Conservation (phyloP, 495 filamentous ascomycete genomes). For the Lindgomyces ingoldianus region DNA sequence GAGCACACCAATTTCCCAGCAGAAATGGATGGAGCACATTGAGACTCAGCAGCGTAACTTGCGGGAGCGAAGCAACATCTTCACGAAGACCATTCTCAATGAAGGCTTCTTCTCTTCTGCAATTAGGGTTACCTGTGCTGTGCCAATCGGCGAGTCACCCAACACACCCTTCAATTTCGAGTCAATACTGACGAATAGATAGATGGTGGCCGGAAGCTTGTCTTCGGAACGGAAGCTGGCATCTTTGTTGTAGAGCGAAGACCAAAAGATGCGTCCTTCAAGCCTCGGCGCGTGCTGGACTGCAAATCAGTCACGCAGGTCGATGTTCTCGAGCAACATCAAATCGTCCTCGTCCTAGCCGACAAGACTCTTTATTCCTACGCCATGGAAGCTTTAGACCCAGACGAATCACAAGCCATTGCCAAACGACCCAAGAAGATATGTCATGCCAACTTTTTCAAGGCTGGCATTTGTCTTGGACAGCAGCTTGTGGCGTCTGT, state of each 20-base stretch:
- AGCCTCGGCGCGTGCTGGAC: slow-evolving; percentile 83
- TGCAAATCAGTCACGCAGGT: slow-evolving; percentile 87
- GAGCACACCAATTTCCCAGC: slow-evolving; percentile 71
- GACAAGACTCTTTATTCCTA: slow-evolving; percentile 90
- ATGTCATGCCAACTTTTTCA: slow-evolving; percentile 97
- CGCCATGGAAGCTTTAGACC: slow-evolving; percentile 79
- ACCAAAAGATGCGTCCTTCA: slow-evolving; percentile 73
- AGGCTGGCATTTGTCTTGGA: slow-evolving; percentile 89
- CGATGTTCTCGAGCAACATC: slow-evolving; percentile 93
- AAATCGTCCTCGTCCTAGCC: slow-evolving; percentile 84
- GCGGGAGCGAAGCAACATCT: slow-evolving; percentile 85
- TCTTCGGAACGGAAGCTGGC: slow-evolving; percentile 90
- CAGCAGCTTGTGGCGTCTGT: slow-evolving; percentile 93
- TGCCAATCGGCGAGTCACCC: slow-evolving; percentile 67
- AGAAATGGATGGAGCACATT: slow-evolving; percentile 96
- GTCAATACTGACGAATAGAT: slow-evolving; percentile 44
- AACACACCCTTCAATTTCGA: background rate
- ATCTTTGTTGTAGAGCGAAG: slow-evolving; percentile 89
- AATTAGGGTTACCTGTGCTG: slow-evolving; percentile 89
- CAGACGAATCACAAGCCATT: slow-evolving; percentile 69
- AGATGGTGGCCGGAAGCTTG: slow-evolving; percentile 94
- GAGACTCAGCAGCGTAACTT: slow-evolving; percentile 85
- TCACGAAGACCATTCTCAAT: slow-evolving; percentile 83
- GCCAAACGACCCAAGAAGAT: slow-evolving; percentile 95
- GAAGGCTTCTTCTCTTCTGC: slow-evolving; percentile 77